A percentile compares a stretch with the other conserved stretches of the same genome.
phyloP scores from a whole-genome alignment of 352 stramenopile genomes.

The Globisporangium megalacanthum region DNA sequence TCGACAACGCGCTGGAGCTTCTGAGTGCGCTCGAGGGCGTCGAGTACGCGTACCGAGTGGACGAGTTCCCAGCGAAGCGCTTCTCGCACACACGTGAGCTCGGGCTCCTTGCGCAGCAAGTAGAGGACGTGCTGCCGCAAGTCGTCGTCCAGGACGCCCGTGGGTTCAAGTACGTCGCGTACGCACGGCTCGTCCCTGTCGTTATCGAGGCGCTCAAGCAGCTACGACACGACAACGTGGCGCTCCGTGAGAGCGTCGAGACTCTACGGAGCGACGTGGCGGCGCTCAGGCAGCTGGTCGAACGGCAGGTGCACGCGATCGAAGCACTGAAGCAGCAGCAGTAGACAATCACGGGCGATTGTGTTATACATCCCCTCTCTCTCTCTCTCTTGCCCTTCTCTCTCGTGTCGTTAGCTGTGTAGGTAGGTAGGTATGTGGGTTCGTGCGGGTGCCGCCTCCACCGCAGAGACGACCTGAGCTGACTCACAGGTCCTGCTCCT shows the following conservation, averaged over 20 bases:
- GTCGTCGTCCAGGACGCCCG: constrained; percentile 61
- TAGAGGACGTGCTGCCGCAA: constrained; percentile 75
- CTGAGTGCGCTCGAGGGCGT: constrained; percentile 58
- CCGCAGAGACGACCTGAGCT: background rate
- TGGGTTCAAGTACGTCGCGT: constrained; percentile 88
- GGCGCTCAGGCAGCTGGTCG: constrained; percentile 2
- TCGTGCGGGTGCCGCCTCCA: no score
- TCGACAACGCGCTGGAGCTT: constrained; percentile 39
- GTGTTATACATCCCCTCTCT: constrained; percentile 1
- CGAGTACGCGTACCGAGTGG: constrained; percentile 45
- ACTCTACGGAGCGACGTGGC: constrained; percentile 3
- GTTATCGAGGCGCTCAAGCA: constrained; percentile 77
- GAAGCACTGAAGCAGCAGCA: background rate
- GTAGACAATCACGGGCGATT: no score
- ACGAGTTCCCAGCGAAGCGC: constrained; percentile 34
- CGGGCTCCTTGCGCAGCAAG: constrained; percentile 87
- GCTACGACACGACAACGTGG: constrained; percentile 12
- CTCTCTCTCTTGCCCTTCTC: background rate
- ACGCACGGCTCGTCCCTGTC: constrained; percentile 71
- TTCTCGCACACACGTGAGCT: constrained; percentile 51
- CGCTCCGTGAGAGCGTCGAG: constrained; percentile 11
- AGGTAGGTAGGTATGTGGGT: no score
- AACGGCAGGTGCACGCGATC: constrained; percentile 5
- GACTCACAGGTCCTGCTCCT: constrained; percentile 4
- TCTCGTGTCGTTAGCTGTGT: background rate